Evolutionary conservation across 495 filamentous ascomycete genomes (phyloP).

Genomic region (Neurospora terricola): DNA sequence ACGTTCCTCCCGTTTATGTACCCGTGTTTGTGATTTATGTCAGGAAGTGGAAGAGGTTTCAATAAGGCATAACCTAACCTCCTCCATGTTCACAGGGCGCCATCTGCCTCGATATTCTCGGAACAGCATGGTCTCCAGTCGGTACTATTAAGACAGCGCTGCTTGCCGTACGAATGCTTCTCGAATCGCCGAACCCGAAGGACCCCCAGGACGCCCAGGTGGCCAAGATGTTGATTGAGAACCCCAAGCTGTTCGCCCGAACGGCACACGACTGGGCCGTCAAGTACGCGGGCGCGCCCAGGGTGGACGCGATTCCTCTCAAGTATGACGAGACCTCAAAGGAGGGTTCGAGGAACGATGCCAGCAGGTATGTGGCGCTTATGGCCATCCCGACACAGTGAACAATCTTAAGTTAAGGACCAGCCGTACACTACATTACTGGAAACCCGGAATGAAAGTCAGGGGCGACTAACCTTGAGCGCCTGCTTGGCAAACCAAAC

Average conservation of each 20-base stretch:
- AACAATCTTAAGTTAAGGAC: neutral
- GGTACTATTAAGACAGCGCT: slow-evolving; percentile 93
- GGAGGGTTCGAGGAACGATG: slow-evolving; percentile 20
- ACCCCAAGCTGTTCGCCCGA: slow-evolving; percentile 67
- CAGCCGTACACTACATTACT: neutral
- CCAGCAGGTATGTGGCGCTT: slow-evolving; percentile 23
- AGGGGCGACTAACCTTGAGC: neutral
- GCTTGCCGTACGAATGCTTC: slow-evolving; percentile 82
- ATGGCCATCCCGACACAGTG: neutral
- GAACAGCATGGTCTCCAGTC: slow-evolving; percentile 84
- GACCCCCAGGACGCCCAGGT: slow-evolving; percentile 97
- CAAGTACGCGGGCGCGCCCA: slow-evolving; percentile 71
- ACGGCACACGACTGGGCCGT: slow-evolving; percentile 87
- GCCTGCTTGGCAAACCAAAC: neutral
- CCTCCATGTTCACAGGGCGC: slow-evolving; percentile 53
- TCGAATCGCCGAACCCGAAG: slow-evolving; percentile 88
- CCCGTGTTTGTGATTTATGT: neutral
- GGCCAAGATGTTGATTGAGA: slow-evolving; percentile 75
- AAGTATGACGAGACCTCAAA: slow-evolving; percentile 7
- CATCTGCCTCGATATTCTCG: slow-evolving; percentile 93
- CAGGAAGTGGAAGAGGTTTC: neutral
- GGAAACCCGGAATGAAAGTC: neutral
- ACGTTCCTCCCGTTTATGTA: slow-evolving; percentile 19
- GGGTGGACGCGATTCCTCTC: slow-evolving; percentile 14
- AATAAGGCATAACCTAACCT: neutral